A percentile compares a stretch with the other conserved stretches of the same genome.
These are phyloP conservation scores for Chernovozyma sophiae-reginae DNA, from an alignment of 1,139 yeast species.

Conservation along the genomic window DNA sequence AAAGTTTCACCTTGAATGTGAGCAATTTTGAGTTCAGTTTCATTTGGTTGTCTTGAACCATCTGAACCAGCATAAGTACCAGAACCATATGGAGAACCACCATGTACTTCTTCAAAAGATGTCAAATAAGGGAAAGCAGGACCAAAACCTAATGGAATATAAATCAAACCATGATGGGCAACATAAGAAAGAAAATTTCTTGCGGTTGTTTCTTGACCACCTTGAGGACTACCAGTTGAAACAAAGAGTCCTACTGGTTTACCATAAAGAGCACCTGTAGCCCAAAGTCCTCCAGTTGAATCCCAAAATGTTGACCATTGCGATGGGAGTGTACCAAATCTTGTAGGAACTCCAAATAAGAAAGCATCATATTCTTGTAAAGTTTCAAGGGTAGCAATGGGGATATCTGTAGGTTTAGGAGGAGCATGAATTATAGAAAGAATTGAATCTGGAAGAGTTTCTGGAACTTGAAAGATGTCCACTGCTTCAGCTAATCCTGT, in stretches of 20 bases:
- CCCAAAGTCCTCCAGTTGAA: constrained; percentile 49
- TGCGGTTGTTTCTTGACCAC: constrained; percentile 47
- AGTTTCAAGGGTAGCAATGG: constrained; percentile 37
- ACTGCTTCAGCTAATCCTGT: constrained; percentile 29
- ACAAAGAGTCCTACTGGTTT: constrained; percentile 47
- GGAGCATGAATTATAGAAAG: constrained; percentile 42
- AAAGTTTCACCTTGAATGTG: constrained; percentile 40
- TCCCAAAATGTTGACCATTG: constrained; percentile 45
- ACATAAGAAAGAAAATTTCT: constrained; percentile 32
- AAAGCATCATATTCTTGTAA: constrained; percentile 43
- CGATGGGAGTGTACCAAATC: constrained; percentile 46
- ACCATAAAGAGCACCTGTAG: constrained; percentile 42
- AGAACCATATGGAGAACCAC: constrained; percentile 51
- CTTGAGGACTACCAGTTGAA: constrained; percentile 44
- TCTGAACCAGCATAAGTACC: constrained; percentile 47
- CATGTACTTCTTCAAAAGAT: constrained; percentile 37
- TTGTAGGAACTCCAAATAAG: constrained; percentile 49
- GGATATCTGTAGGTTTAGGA: constrained; percentile 31
- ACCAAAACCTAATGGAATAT: constrained; percentile 46
- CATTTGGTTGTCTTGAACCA: constrained; percentile 43
- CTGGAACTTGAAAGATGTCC: constrained; percentile 46
- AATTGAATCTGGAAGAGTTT: constrained; percentile 44
- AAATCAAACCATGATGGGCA: constrained; percentile 50
- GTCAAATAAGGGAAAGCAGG: constrained; percentile 30
- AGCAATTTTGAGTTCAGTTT: constrained; percentile 37